Base-by-base conservation (phyloP, 805 yeast genomes). In the Hanseniaspora meyeri region DNA sequence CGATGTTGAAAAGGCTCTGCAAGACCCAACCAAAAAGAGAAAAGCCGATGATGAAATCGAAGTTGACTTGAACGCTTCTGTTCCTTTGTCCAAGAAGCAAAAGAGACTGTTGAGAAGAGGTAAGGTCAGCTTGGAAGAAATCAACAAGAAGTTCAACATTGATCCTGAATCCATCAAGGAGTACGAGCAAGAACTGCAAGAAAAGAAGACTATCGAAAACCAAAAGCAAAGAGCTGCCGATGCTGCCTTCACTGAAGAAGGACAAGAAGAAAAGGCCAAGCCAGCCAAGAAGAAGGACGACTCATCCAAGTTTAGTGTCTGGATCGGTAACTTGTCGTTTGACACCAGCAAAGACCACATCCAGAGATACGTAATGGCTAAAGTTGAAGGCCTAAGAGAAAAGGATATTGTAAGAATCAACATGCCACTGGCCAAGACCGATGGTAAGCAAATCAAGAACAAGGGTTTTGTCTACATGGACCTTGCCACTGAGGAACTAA, bases 251-350 rank as follows among this genome's bases (percentile, higher is more conserved):
- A 62, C 68, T 2, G 63, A 64, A 31, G 70, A 69, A 54, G 69
- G 66, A 37, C 66, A 66, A 47, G 70, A 65, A 32, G 71, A 64
- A 19, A 66, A 63, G n/a, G 67, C 62, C 47, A 55, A 58, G n/a
- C n/a, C 59, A 20, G 58, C 27, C 57, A 59, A 64, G 24, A 65
- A 66, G 27, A 70, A 67, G 45, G 60, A 64, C 19, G 72, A 72
- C 52, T 74, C 74, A 64, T 76, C 83, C 4, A 79, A 76, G 55
- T 78, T 71, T 63, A 95, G 95, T 47, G 93, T 89, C 38, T 93
- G 98, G 98, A 79, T 93, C 49, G 98, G 98, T 45, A 93, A 93
- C 67, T 70, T 93, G 60, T 77, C 96, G 0, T 93, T 84, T 64
- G 93, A 87, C 53, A 87, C 96, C 5, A 75, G 82, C 0, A 81